Evolutionary conservation across 2,329 filamentous ascomycete species (phyloP), one percentile per base, ranked within the genome.

Genomic region (Aspergillus sojae): DNA sequence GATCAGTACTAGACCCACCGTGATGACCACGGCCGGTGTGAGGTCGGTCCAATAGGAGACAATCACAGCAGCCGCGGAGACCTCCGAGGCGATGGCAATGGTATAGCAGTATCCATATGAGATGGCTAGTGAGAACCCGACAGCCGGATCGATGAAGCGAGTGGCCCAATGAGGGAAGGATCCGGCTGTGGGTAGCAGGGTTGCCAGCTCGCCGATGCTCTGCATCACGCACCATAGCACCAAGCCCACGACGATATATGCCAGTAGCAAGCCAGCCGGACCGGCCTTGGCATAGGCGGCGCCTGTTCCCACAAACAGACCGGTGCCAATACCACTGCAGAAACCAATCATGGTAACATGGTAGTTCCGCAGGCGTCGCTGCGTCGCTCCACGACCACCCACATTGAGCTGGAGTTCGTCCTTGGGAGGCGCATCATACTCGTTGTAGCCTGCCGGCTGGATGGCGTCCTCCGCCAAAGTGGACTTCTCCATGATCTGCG

Each of bases 201-300:
- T 93, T 23, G 93, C 92, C 75, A 97, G 85, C 78, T 97, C 94
- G 62, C 93, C 94, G 23, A 97, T 85, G 4, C 93, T 93, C 74
- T 97, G 93, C 59, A 96, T 91, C 3, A 93, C 96, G 76, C 90
- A 94, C 80, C 92, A 97, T 66, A 97, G 78, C 89, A 97, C 95
- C 70, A 88, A 79, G 32, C 93, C 93, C 63, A 96, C 70, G 23
- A 74, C 64, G n/a, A 71, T 69, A 62, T 72, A 75, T 2, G 90
- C 89, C 55, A 95, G 83, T 26, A 95, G 77, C 46, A 95, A 75
- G 0, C 91, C 90, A 1, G 90, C 92, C 1, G 92, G 92, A 1
- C 92, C 92, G 64, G 92, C 92, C 34, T 83, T 82, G 55, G 87
- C 84, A 59, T 94, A 82, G 12, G 91, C 88, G 67, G 84, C 85